Base-by-base conservation (phyloP, 2,329 filamentous ascomycete species). In the Aphanocladium album region DNA sequence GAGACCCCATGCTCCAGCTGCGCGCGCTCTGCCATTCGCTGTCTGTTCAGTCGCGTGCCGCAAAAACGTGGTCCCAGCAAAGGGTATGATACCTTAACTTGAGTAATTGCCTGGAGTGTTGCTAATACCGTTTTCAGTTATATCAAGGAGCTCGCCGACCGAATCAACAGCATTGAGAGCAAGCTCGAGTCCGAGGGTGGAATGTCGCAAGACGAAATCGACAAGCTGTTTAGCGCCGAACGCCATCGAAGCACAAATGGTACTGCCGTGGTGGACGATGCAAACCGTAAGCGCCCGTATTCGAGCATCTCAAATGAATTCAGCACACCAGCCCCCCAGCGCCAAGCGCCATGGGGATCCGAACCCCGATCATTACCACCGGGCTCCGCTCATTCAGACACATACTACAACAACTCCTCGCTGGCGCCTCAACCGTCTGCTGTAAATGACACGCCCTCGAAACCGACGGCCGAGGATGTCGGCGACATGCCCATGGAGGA, bases 1-100 rank as follows among this genome's bases (percentile, higher is more conserved):
- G 84, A 89, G 19, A 84, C 87, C 62, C 87, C 89, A 6, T 96
- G 92, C 69, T 89, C 89, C 2, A 93, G 91, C 69, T 96, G 92
- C 72, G 86, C 87, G 59, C 85, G 91, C 57, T 87, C 90, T 8
- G 83, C 84, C n/a, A 83, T 87, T n/a, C 79, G 80, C 23, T 96
- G 92, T 74, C 82, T 92, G 21, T 96, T 96, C 71, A 96, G 90
- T 73, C 84, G 92, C 55, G 88, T 95, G 58, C 91, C 91, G 1
- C 90, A 95, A 80, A 96, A 95, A 74, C 83, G 90, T 63, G 91
- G 92, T 1, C 91, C 92, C 2, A 95, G 89, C 70, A 96, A 96
- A 82, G 92, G 92, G 82, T 90, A 81, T 68, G 77, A 19, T 9
- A 16, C 8, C n/a, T 7, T 45, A 8, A 5, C 6, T 8, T n/a